Base-by-base conservation (phyloP, 2,329 filamentous ascomycete genomes). In the Fusarium oligoseptatum region DNA sequence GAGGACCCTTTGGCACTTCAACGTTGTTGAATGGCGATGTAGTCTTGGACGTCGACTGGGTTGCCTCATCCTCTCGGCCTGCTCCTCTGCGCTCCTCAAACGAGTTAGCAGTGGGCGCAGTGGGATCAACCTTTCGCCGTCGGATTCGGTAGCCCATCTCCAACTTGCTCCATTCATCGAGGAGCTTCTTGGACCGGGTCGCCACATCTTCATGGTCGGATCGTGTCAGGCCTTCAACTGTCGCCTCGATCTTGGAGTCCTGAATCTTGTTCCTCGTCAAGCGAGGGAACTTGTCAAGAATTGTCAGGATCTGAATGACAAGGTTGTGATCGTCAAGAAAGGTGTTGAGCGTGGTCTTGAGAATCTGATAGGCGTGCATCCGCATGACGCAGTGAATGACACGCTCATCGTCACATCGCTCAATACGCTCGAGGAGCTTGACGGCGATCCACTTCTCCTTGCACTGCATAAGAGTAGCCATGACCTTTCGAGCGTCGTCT, bases 361-460 rank as follows among this genome's bases (percentile, higher is more conserved):
- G 87, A 75, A 98, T 98, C 80, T 96, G 93, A 82, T 99, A 99
- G 62, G 96, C 97, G 85, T 98, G 97, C 93, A 98, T 97, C 79
- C 94, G 94, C 80, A 98, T 94, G 43, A 98, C 95, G 62, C 93
- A 92, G 82, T 97, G 94, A 70, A 94, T 91, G 66, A 98, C 94
- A 73, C 92, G 92, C 80, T 98, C 95, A 77, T 98, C 95, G 58
- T 96, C 90, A 80, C 93, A 95, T 45, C 90, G 89, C 83, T 98
- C 94, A 72, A 99, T 95, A 62, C 97, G 95, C 76, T 92, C 90
- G 69, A 99, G 90, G 66, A 99, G 87, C 84, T 98, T 98, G 84
- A 98, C 95, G 3, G 94, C 95, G 83, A 99, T 98, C 97, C 97
- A 99, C 84, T 98, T 98, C 87, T 99, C 97, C 84, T 98, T 97